A percentile compares a stretch with the other conserved stretches of the same genome.
Evolutionary conservation across 306 rosid genomes (phyloP).

Genomic region (Ceratonia siliqua): DNA sequence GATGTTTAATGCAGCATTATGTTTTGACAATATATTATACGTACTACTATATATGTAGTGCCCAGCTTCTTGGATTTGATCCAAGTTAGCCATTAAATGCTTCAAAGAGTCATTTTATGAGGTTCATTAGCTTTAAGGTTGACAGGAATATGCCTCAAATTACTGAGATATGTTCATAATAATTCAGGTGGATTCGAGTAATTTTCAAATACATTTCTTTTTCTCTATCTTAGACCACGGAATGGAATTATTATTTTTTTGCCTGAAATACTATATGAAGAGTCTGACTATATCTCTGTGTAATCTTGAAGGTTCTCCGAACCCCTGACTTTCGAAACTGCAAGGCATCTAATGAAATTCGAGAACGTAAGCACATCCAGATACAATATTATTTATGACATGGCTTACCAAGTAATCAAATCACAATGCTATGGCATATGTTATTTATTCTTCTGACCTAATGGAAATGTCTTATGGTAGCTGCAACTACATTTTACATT

Average conservation of each 20-base stretch:
- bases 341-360: constrained; percentile 59
- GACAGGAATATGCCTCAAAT: constrained; percentile 5
- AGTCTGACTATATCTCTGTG: background rate
- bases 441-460: background rate
- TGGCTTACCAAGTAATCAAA: background rate
- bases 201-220: background rate
- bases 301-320: constrained; percentile 52
- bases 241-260: background rate
- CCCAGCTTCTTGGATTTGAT: background rate
- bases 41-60: background rate
- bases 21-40: background rate
- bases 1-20: too few relatives aligned
- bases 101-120: background rate
- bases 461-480: background rate
- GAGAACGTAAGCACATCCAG: constrained; percentile 52
- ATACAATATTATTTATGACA: background rate
- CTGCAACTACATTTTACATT: background rate
- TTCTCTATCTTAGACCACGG: background rate
- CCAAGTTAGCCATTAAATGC: background rate
- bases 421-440: background rate
- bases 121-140: constrained; percentile 12
- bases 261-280: background rate
- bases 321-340: constrained; percentile 57
- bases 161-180: constrained; percentile 8
- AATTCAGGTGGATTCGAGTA: constrained; percentile 8